These are phyloP conservation scores for Coniferiporia weirii DNA, from an alignment of 1,284 basidiomycete species.

Conservation along the genomic window DNA sequence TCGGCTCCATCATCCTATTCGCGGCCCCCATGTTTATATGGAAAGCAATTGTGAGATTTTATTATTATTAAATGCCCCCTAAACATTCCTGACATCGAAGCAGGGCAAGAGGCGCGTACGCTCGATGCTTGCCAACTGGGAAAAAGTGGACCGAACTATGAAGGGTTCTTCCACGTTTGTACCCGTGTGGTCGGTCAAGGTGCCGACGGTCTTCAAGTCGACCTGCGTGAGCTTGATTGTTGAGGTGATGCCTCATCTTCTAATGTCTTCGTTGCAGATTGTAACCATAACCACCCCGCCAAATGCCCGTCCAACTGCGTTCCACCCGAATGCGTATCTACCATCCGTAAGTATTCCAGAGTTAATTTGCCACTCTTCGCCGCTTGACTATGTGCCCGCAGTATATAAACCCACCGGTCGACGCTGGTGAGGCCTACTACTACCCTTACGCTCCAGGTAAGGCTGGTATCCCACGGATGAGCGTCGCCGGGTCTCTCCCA, in stretches of 20 bases:
- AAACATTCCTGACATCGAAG: neutral
- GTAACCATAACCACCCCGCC: constrained; percentile 38
- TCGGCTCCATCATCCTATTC: constrained; percentile 38
- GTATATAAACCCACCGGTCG: constrained; percentile 30
- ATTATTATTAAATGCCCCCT: neutral
- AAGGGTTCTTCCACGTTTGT: constrained; percentile 27
- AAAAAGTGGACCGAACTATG: constrained; percentile 34
- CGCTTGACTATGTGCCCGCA: constrained; percentile 14
- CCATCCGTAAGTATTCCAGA: constrained; percentile 35
- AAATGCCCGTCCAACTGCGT: constrained; percentile 29
- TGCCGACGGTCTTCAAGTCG: constrained; percentile 38
- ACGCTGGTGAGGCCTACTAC: constrained; percentile 24
- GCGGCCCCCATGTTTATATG: constrained; percentile 41
- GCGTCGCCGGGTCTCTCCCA: constrained; percentile 23
- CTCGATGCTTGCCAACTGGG: constrained; percentile 39
- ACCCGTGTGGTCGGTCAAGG: constrained; percentile 42
- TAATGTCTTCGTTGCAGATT: constrained; percentile 26
- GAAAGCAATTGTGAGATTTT: constrained; percentile 38
- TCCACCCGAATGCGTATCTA: constrained; percentile 40
- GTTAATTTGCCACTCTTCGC: neutral
- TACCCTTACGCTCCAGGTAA: constrained; percentile 25
- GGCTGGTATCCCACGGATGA: constrained; percentile 27
- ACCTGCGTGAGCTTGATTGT: constrained; percentile 30
- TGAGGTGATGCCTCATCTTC: neutral
- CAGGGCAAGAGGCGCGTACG: constrained; percentile 43